phyloP scores from a whole-genome alignment of 2,329 filamentous ascomycete genomes.

The Botrytis squamosa region DNA sequence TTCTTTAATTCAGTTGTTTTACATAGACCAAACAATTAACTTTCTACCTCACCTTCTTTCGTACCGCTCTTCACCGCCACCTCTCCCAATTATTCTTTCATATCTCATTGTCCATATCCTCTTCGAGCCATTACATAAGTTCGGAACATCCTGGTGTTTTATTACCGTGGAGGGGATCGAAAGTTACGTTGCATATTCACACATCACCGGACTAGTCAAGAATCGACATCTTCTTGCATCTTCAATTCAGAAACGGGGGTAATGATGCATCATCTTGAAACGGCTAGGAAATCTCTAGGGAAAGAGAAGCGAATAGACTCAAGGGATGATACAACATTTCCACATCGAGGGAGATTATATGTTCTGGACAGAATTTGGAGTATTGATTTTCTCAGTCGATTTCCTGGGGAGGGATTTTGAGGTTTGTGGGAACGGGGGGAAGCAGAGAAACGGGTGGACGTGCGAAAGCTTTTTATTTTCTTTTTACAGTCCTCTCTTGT shows the following conservation, averaged over 20 bases:
- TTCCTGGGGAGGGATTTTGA: background rate
- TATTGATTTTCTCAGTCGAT: background rate
- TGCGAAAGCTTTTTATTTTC: slow-evolving; percentile 3
- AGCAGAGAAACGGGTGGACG: slow-evolving; percentile 1
- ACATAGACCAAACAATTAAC: slow-evolving; percentile 4
- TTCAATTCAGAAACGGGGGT: background rate
- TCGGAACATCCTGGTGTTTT: background rate
- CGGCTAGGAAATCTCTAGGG: background rate
- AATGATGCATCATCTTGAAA: background rate
- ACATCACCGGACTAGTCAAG: background rate
- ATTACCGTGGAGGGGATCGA: background rate
- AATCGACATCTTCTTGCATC: background rate
- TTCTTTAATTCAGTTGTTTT: slow-evolving; percentile 52
- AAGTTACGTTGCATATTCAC: slow-evolving; percentile 15
- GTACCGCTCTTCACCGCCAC: background rate
- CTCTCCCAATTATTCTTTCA: background rate
- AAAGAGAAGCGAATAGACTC: background rate
- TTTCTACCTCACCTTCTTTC: slow-evolving; percentile 1
- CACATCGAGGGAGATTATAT: background rate
- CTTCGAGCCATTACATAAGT: slow-evolving; percentile 6
- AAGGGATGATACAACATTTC: background rate
- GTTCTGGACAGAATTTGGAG: background rate
- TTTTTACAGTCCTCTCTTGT: slow-evolving; percentile 15
- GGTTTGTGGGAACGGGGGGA: background rate
- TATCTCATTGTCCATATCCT: slow-evolving; percentile 11